Percentiles rank a stretch among this genome's conserved stretches.
Evolutionary conservation across 352 stramenopile genomes (phyloP).

Genomic region (Phytophthora palmivora): DNA sequence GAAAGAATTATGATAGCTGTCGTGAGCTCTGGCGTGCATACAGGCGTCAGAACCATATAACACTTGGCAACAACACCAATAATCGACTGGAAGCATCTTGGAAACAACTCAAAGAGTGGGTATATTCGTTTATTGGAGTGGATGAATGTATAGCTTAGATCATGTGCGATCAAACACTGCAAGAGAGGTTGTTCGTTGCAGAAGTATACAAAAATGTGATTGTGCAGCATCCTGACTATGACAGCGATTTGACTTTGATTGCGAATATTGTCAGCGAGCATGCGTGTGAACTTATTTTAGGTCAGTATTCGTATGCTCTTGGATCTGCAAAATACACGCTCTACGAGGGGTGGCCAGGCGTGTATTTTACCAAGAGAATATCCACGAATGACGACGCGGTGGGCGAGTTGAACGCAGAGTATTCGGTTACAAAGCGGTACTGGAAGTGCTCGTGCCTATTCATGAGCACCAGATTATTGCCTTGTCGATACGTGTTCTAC

Average conservation of each 20-base stretch:
- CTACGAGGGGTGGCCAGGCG: background rate
- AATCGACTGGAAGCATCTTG: too few species aligned
- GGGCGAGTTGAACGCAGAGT: too few species aligned
- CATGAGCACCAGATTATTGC: background rate
- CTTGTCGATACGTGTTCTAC: background rate
- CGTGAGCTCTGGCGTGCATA: too few species aligned
- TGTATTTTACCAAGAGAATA: background rate
- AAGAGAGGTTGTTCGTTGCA: background rate
- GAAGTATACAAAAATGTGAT: background rate
- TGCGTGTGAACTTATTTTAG: background rate
- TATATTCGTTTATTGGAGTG: background rate
- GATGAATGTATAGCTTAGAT: background rate
- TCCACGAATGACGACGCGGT: too few species aligned
- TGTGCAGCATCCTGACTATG: background rate
- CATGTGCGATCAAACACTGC: background rate
- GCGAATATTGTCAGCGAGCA: background rate
- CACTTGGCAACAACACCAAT: too few species aligned
- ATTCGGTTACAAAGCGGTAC: too few species aligned
- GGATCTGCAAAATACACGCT: background rate
- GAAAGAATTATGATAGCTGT: too few species aligned
- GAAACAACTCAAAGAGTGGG: too few species aligned
- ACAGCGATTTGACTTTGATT: background rate
- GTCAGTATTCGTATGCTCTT: background rate
- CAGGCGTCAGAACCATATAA: background rate
- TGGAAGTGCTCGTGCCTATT: conserved; percentile 1